A percentile compares a stretch with the other conserved stretches of the same genome.
These are phyloP conservation scores for Nicotiana obtusifolia DNA, from an alignment of 257 asterid species.

Conservation along the genomic window DNA sequence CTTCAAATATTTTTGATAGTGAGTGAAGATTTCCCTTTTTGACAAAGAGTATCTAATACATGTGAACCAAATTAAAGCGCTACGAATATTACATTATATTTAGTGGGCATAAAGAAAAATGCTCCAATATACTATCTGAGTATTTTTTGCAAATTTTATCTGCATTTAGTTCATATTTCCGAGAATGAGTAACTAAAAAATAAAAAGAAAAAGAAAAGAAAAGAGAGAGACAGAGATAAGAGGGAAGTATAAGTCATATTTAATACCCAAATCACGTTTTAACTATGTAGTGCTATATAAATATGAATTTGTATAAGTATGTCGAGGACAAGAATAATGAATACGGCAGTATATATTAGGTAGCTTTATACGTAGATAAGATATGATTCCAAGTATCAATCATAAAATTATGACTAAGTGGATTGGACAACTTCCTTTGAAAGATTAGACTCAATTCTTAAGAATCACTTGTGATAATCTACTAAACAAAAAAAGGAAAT, in stretches of 20 bases:
- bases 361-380: background rate
- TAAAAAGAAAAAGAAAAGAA: no score
- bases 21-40: background rate
- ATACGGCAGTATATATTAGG: background rate
- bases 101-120: background rate
- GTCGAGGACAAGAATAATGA: background rate
- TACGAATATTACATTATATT: background rate
- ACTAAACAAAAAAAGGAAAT: background rate
- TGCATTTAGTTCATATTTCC: no score
- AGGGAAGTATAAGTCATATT: background rate
- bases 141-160: no score
- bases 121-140: background rate
- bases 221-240: background rate
- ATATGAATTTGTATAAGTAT: background rate
- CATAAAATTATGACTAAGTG: background rate
- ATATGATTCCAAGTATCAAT: background rate
- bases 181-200: no score
- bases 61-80: background rate
- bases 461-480: background rate
- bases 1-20: slow-evolving; percentile 5
- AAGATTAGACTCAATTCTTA: background rate
- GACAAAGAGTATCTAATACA: background rate
- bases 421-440: background rate
- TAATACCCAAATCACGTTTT: background rate
- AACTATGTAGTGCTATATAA: background rate